Conservation (phyloP, 2,329 filamentous ascomycete genomes). For the Aurifilum marmelostoma region DNA sequence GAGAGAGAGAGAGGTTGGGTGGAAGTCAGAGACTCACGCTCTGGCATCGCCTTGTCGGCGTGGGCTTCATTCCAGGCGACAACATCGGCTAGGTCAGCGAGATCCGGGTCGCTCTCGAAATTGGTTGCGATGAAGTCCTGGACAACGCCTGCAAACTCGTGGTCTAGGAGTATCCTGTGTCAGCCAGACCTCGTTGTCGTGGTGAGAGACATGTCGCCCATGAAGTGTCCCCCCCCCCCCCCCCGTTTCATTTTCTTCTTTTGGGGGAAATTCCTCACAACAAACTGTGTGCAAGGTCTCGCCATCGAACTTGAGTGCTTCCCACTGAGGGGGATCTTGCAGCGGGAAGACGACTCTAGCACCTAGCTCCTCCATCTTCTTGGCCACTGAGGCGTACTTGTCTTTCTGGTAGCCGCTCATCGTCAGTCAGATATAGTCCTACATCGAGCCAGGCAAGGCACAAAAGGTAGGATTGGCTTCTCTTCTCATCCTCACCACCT, state of each 20-base stretch:
- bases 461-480: not conserved
- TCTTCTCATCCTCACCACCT: constrained; percentile 30
- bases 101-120: constrained; percentile 27
- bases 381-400: constrained; percentile 26
- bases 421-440: not conserved
- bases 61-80: constrained; percentile 34
- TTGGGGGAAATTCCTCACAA: constrained; percentile 22
- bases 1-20: not conserved
- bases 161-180: constrained; percentile 13
- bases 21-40: constrained; percentile 27
- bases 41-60: constrained; percentile 29
- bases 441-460: not conserved
- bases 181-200: too few relatives aligned
- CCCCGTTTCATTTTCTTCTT: not conserved
- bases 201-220: not conserved
- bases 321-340: constrained; percentile 20
- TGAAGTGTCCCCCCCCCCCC: too few relatives aligned
- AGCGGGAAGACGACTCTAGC: constrained; percentile 29
- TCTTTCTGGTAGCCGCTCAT: constrained; percentile 21
- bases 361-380: constrained; percentile 26
- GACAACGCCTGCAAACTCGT: constrained; percentile 27
- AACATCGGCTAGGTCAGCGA: constrained; percentile 31
- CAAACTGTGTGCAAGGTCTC: constrained; percentile 29
- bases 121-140: constrained; percentile 24
- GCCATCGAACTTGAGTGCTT: constrained; percentile 22